Evolutionary conservation across 495 filamentous ascomycete species (phyloP), one percentile per base, ranked within the genome.

Genomic region (Hapsidospora chrysogenum): DNA sequence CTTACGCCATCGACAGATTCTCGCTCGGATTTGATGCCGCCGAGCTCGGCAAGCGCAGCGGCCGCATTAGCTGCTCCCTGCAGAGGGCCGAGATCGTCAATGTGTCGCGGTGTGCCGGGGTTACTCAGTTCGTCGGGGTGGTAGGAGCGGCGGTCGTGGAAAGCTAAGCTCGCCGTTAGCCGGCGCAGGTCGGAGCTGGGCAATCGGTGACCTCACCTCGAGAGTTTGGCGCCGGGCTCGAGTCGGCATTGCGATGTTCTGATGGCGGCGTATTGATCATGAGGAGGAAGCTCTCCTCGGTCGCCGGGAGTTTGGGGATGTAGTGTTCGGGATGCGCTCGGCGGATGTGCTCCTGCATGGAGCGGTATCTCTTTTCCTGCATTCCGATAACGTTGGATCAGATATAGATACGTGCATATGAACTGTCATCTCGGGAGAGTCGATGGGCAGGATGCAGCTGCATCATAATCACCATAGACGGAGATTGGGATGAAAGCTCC

Each of bases 291-390:
- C 85, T 94, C 64, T 96, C 89, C 53, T 95, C 86, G 46, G 89
- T 97, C 30, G 89, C 89, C 52, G 89, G 89, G 48, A 97, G 83
- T 75, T 96, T 97, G 41, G 89, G 75, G 45, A 97, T 94, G 58
- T 95, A 97, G 58, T 95, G 77, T 50, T 92, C 87, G 36, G 89
- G 92, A 58, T 97, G 89, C 51, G 89, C 89, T 54, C 89, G 76
- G 46, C 89, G 83, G 46, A 97, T 96, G 50, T 97, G 89, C 70
- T 97, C 89, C 63, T 95, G 92, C 81, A 97, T 97, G 34, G 87
- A 95, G 51, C 89, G 86, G 66, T 85, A 97, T 48, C 85, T 78
- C 59, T 94, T 93, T 63, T 94, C 85, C 85, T 94, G 58, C 51
- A 22, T 19, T n/a, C 7, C 2, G 14, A 8, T 13, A 31, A 9